Conservation (phyloP, 768 basidiomycete genomes). For the Tricholoma hemisulphureum region DNA sequence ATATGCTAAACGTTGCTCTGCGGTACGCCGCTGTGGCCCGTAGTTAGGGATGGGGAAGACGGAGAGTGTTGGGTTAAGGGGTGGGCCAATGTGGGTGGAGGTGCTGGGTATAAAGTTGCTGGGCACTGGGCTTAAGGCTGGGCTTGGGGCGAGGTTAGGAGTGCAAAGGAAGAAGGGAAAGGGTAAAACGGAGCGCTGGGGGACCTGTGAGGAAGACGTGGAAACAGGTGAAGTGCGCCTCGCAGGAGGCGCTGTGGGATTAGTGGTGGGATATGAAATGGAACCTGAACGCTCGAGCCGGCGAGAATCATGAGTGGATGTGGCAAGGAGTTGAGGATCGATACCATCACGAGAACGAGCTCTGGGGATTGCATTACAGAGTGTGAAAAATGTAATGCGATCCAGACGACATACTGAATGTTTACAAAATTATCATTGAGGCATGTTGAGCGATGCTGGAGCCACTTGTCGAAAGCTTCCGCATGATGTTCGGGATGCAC, state of each 20-base stretch:
- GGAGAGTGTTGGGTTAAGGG: conserved; percentile 3
- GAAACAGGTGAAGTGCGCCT: neutral
- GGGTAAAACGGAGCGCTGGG: neutral
- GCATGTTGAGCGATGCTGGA: conserved; percentile 59
- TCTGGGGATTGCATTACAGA: neutral
- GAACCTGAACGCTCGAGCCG: neutral
- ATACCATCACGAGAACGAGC: neutral
- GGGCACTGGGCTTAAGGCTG: neutral
- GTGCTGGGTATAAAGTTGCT: conserved; percentile 4
- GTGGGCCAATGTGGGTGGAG: neutral
- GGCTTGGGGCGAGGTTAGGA: neutral
- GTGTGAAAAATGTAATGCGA: conserved; percentile 6
- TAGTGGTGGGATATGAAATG: neutral
- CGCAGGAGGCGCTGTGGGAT: neutral
- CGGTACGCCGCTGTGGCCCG: conserved; percentile 70
- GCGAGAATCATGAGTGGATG: conserved; percentile 1
- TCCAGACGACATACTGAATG: conserved; percentile 8
- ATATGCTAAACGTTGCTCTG: conserved; percentile 74
- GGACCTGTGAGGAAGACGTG: neutral
- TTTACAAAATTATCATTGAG: conserved; percentile 30
- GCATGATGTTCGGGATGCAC: conserved; percentile 55
- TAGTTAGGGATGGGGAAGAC: conserved; percentile 23
- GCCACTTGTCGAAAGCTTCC: conserved; percentile 63
- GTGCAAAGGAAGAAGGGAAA: neutral
- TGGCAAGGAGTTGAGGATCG: neutral